Evolutionary conservation across 257 asterid genomes (phyloP).

Genomic region (Agastache rugosa): DNA sequence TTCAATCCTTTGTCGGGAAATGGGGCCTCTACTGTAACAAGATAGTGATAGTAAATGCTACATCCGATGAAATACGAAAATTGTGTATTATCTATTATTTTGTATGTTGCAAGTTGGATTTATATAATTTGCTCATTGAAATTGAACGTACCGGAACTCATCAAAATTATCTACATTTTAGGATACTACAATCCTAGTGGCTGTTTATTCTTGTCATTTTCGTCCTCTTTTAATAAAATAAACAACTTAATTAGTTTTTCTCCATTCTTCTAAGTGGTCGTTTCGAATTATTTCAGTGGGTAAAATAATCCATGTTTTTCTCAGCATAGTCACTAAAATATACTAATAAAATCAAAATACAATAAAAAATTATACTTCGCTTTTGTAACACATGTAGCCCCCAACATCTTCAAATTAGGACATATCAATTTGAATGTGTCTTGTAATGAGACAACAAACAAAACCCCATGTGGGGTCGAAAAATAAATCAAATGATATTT

Average conservation of each 20-base stretch:
- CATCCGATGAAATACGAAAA: not conserved
- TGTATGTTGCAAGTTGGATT: too few species aligned
- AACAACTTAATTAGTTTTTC: not conserved
- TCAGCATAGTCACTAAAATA: too few species aligned
- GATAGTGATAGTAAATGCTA: not conserved
- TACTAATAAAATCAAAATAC: too few species aligned
- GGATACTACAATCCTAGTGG: too few species aligned
- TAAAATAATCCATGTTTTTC: not conserved
- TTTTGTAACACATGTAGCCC: too few species aligned
- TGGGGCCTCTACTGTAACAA: not conserved
- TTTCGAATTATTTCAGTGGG: not conserved
- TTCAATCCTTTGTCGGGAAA: constrained; percentile 17
- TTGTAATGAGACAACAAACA: not conserved
- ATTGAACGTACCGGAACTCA: too few species aligned
- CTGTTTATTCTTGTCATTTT: not conserved
- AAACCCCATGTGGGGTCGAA: not conserved
- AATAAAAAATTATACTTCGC: too few species aligned
- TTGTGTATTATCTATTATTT: too few species aligned
- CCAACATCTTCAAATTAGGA: too few species aligned
- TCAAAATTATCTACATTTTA: too few species aligned
- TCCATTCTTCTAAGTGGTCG: too few species aligned
- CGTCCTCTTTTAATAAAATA: not conserved
- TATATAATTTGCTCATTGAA: too few species aligned
- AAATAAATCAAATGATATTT: not conserved
- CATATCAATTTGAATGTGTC: not conserved